These are phyloP conservation scores for Quercus berberidifolia DNA, from an alignment of 306 rosid genomes.

Conservation along the genomic window DNA sequence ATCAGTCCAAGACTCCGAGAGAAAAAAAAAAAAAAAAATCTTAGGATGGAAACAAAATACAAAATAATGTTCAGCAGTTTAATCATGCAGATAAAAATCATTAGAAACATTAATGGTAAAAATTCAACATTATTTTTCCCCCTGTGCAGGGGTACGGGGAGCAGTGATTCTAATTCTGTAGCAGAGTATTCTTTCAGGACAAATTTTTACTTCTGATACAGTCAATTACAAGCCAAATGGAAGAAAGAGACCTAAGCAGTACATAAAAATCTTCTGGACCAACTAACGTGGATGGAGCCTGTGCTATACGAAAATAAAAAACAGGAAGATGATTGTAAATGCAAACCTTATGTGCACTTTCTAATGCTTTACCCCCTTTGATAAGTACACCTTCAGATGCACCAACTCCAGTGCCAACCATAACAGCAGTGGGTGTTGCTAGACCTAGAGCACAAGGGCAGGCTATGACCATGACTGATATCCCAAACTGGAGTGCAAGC, in stretches of 20 bases:
- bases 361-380: conserved; percentile 89
- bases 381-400: conserved; percentile 87
- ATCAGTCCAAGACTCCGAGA: not conserved
- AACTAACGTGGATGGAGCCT: not conserved
- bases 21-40: no score
- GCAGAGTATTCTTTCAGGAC: not conserved
- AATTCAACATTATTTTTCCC: no score
- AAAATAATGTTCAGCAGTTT: not conserved
- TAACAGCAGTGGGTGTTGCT: conserved; percentile 88
- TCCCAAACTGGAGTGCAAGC: conserved; percentile 89
- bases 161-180: no score
- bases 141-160: no score
- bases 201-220: conserved; percentile 14
- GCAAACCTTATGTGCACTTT: conserved; percentile 75
- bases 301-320: not conserved
- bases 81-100: no score
- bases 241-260: not conserved
- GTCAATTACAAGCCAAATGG: not conserved
- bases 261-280: not conserved
- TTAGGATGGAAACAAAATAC: not conserved
- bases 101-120: no score
- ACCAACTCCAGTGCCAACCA: conserved; percentile 95
- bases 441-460: conserved; percentile 96
- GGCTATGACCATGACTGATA: conserved; percentile 90
- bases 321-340: not conserved